Percentiles rank a stretch among this genome's conserved stretches.
Conservation (phyloP, 352 stramenopile species). For the Phytophthora hibernalis region DNA sequence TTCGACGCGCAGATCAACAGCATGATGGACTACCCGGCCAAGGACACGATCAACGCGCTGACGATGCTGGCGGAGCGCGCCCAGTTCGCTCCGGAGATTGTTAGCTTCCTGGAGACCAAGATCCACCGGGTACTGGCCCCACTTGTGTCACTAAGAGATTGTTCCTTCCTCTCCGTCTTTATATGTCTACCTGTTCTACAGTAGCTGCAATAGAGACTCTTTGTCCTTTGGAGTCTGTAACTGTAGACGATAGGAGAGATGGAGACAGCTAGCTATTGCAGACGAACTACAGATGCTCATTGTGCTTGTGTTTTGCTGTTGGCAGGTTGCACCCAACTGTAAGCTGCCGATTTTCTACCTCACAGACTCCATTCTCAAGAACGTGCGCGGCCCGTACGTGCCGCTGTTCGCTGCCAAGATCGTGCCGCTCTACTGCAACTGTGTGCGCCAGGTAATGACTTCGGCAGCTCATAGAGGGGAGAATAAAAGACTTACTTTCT, state of each 20-base stretch:
- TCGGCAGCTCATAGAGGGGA: background rate
- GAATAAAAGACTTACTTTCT: conserved; percentile 16
- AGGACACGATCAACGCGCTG: conserved; percentile 90
- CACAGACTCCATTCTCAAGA: conserved; percentile 92
- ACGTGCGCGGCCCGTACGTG: conserved; percentile 79
- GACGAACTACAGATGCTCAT: too few relatives aligned
- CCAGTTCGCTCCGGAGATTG: conserved; percentile 82
- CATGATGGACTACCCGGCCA: conserved; percentile 88
- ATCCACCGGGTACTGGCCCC: conserved; percentile 80
- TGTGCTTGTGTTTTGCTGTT: background rate
- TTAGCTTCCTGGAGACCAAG: conserved; percentile 91
- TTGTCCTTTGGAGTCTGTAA: too few relatives aligned
- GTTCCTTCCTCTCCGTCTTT: conserved; percentile 14
- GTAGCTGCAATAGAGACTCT: too few relatives aligned
- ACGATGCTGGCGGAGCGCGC: conserved; percentile 86
- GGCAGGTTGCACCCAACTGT: conserved; percentile 74
- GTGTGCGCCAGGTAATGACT: conserved; percentile 69
- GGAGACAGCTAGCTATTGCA: too few relatives aligned
- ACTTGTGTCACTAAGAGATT: conserved; percentile 2
- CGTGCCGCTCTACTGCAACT: conserved; percentile 87
- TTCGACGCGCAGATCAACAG: conserved; percentile 89
- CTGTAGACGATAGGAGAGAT: too few relatives aligned
- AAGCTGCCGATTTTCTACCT: conserved; percentile 93
- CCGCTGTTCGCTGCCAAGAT: conserved; percentile 74
- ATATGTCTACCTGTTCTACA: too few relatives aligned